Conservation (phyloP, 2,329 filamentous ascomycete species). For the Boeremia exigua region DNA sequence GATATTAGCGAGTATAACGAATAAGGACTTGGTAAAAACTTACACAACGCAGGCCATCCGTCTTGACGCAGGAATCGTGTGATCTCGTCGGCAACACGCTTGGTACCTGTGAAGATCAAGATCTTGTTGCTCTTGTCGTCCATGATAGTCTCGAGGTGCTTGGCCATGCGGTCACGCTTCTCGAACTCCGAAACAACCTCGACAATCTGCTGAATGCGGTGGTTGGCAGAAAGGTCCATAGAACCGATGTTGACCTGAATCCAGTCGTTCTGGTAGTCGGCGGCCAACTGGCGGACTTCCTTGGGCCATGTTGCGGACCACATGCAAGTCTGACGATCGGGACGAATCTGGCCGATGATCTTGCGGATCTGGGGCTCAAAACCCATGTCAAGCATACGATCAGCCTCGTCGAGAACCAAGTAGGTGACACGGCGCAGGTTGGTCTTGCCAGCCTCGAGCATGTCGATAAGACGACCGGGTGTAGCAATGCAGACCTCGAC, state of each 20-base stretch:
- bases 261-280: conserved; percentile 91
- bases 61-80: conserved; percentile 97
- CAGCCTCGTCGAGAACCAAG: conserved; percentile 96
- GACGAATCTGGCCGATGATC: conserved; percentile 96
- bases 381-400: conserved; percentile 99
- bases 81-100: conserved; percentile 97
- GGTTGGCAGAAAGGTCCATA: conserved; percentile 93
- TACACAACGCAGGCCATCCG: conserved; percentile 95
- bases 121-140: conserved; percentile 95
- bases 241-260: conserved; percentile 99
- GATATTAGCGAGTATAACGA: conserved; percentile 46
- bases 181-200: conserved; percentile 96
- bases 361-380: conserved; percentile 99
- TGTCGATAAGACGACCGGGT: conserved; percentile 95
- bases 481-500: conserved; percentile 99
- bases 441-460: conserved; percentile 97
- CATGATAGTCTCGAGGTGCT: conserved; percentile 98
- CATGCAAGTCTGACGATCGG: conserved; percentile 98
- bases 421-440: conserved; percentile 98
- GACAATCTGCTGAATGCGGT: conserved; percentile 96
- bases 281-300: conserved; percentile 90
- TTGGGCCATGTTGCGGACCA: conserved; percentile 99
- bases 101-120: conserved; percentile 84
- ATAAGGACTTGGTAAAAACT: conserved; percentile 49
- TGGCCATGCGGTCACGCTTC: conserved; percentile 97